These are phyloP conservation scores for Candida railenensis DNA, from an alignment of 805 yeast genomes.

Conservation along the genomic window DNA sequence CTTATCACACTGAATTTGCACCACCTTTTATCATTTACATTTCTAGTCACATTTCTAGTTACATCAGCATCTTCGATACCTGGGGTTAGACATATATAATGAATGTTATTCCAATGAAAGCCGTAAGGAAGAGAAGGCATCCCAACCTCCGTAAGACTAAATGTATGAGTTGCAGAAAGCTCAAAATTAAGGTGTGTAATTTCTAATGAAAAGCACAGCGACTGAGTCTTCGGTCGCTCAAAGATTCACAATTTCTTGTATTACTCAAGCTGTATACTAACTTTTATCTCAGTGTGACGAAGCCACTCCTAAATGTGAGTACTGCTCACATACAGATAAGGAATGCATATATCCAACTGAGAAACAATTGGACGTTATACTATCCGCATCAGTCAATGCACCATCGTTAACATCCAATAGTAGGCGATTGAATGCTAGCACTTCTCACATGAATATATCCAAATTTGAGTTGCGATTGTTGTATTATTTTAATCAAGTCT, in stretches of 20 bases:
- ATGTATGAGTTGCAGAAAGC: slow-evolving; percentile 29
- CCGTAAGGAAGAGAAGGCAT: neutral
- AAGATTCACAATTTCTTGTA: no score
- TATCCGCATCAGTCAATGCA: neutral
- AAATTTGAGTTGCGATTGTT: slow-evolving; percentile 19
- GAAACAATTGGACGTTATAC: neutral
- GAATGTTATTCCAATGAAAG: neutral
- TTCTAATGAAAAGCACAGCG: neutral
- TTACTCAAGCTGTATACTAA: neutral
- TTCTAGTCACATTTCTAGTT: no score
- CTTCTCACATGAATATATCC: slow-evolving; percentile 15
- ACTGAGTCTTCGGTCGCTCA: no score
- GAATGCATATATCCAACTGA: slow-evolving; percentile 17
- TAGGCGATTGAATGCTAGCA: slow-evolving; percentile 9
- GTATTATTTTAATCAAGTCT: slow-evolving; percentile 17
- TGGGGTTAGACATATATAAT: no score
- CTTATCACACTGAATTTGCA: no score
- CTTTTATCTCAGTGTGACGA: slow-evolving; percentile 18
- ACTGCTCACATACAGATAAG: slow-evolving; percentile 21
- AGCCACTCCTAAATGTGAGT: slow-evolving; percentile 24
- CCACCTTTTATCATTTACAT: no score
- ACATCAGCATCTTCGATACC: no score
- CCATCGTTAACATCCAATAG: neutral
- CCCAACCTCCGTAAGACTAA: slow-evolving; percentile 13
- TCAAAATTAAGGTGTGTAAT: slow-evolving; percentile 29